Conservation (phyloP, 2,329 filamentous ascomycete genomes). For the Aspergillus quadrilineatus region DNA sequence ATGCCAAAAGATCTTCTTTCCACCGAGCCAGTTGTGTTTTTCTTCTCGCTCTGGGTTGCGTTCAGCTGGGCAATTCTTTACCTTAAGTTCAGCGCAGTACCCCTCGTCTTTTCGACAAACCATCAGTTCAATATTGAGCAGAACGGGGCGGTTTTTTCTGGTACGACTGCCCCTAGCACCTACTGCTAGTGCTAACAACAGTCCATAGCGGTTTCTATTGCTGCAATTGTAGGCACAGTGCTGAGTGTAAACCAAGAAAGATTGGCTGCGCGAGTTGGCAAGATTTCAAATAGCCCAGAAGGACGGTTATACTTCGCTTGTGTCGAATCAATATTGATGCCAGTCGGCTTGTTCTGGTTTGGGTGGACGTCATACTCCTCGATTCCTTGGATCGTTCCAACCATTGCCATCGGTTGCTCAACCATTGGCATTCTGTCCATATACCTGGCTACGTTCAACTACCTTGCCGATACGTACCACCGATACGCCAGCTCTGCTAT, state of each 20-base stretch:
- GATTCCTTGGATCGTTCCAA: constrained; percentile 71
- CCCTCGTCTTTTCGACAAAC: constrained; percentile 69
- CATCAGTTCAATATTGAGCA: constrained; percentile 68
- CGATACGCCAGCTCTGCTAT: constrained; percentile 80
- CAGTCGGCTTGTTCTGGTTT: constrained; percentile 78
- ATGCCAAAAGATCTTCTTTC: constrained; percentile 51
- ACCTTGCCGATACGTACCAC: constrained; percentile 84
- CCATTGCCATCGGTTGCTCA: constrained; percentile 68
- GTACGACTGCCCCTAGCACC: constrained; percentile 25
- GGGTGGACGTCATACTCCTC: constrained; percentile 66
- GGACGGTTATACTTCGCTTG: constrained; percentile 81
- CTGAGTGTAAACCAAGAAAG: constrained; percentile 72
- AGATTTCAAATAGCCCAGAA: constrained; percentile 61
- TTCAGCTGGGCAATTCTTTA: constrained; percentile 91
- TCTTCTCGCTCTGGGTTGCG: constrained; percentile 84
- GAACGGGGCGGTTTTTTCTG: constrained; percentile 68
- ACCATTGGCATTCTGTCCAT: constrained; percentile 85
- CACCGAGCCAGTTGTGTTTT: constrained; percentile 63
- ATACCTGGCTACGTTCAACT: constrained; percentile 89
- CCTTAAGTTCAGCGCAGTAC: constrained; percentile 78
- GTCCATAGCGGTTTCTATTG: constrained; percentile 63
- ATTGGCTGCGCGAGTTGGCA: constrained; percentile 56
- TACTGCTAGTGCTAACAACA: not conserved
- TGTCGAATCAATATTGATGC: constrained; percentile 70
- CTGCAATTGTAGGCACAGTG: constrained; percentile 63